Base-by-base conservation (phyloP, 1,284 basidiomycete species). In the Heterobasidion parviporum region DNA sequence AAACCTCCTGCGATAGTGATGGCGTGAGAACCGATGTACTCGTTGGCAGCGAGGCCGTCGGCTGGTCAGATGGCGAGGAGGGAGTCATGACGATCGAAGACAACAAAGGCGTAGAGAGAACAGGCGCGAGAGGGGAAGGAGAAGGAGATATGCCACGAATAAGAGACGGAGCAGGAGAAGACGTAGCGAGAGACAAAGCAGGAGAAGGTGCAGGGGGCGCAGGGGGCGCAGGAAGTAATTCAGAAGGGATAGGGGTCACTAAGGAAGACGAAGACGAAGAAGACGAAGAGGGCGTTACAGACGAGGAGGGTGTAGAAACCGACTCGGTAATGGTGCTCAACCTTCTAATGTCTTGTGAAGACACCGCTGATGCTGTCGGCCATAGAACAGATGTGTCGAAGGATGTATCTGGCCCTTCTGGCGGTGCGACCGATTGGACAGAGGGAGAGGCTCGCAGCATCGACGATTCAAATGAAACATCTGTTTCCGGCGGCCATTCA, bases 381-480 rank as follows among this genome's bases (percentile, higher is more conserved):
- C 74, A 62, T 38, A 76, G 59, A 60, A 72, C 68, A 2, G 73
- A 74, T 6, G 74, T 75, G 54, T 89, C 87, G 59, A 82, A 85
- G 0, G 85, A 87, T 0, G 64, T 69, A 60, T 89, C 87, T 2
- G 68, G 72, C 1, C 75, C 78, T 52, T 87, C 84, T 1, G 75
- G 78, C 33, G 86, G 63, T 0, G 77, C 78, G 20, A 81, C 61
- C 0, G 84, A 82, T 51, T 75, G 74, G 4, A 83, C 68, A 14
- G 85, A 84, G 20, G 85, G 85, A 0, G 86, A 87, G 0, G 87
- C 83, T 9, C 72, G 73, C 20, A 90, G 70, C 15, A 85, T 68
- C 0, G 84, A 84, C 0, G 86, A 87, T 38, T 89, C 86, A 59
- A 85, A 90, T 0, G 87, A 85, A 8, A 72, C 62, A 57, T 87